phyloP scores from a whole-genome alignment of 306 rosid genomes.

The barrel medic (Medicago truncatula) region DNA sequence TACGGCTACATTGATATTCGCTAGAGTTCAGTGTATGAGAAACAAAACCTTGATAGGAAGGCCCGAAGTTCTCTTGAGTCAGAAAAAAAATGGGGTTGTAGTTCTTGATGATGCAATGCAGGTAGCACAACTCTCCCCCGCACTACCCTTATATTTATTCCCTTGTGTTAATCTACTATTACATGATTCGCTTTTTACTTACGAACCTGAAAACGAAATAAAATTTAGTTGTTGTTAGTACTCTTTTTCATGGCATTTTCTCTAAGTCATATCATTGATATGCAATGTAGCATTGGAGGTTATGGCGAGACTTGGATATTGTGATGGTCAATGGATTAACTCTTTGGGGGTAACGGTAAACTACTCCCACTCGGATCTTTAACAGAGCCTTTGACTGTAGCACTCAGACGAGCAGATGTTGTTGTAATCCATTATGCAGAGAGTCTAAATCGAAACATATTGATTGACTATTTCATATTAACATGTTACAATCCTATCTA shows the following conservation, averaged over 20 bases:
- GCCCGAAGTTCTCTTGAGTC: conserved; percentile 44
- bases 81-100: conserved; percentile 62
- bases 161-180: neutral
- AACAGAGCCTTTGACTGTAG: conserved; percentile 82
- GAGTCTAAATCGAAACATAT: conserved; percentile 5
- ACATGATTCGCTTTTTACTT: conserved; percentile 2
- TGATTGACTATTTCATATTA: conserved; percentile 9
- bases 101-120: conserved; percentile 98
- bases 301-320: conserved; percentile 82
- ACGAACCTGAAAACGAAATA: conserved; percentile 14
- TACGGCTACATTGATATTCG: conserved; percentile 65
- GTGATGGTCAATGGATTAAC: conserved; percentile 86
- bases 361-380: conserved; percentile 86
- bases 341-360: conserved; percentile 74
- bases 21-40: conserved; percentile 42
- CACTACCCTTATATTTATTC: neutral
- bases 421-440: conserved; percentile 84
- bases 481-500: neutral
- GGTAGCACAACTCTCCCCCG: conserved; percentile 49
- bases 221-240: neutral
- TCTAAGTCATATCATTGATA: conserved; percentile 40
- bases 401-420: conserved; percentile 72
- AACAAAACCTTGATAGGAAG: conserved; percentile 37
- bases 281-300: conserved; percentile 86
- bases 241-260: neutral